Conservation (phyloP, 1,139 yeast genomes). For the Geotrichum phurueaensis region DNA sequence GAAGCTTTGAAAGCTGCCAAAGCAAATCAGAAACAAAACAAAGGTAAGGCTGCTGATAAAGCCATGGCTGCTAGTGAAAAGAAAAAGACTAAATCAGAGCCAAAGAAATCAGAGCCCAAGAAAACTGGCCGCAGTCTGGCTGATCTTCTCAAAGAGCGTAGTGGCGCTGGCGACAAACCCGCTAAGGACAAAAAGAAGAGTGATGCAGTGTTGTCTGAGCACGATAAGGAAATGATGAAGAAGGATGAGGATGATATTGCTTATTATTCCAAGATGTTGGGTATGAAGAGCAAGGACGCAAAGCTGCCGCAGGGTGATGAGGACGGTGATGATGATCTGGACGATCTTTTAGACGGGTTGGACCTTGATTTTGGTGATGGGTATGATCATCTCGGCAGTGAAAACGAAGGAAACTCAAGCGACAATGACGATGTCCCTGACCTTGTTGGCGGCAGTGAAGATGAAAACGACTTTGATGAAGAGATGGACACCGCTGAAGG, state of each 20-base stretch:
- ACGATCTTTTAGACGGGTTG: constrained; percentile 70
- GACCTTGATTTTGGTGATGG: constrained; percentile 51
- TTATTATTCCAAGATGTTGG: constrained; percentile 77
- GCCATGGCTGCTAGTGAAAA: constrained; percentile 36
- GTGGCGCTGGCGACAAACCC: background rate
- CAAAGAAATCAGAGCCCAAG: constrained; percentile 14
- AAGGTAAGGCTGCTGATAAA: constrained; percentile 21
- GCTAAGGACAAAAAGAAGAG: constrained; percentile 11
- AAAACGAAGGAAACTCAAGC: constrained; percentile 22
- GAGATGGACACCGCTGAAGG: constrained; percentile 1
- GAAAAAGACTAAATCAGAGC: constrained; percentile 20
- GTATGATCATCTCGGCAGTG: constrained; percentile 32
- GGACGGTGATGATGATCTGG: constrained; percentile 64
- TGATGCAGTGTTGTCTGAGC: constrained; percentile 9
- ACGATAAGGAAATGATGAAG: constrained; percentile 15
- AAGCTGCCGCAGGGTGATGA: constrained; percentile 31
- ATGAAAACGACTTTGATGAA: constrained; percentile 22
- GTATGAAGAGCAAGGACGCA: constrained; percentile 50
- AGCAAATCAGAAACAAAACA: constrained; percentile 18
- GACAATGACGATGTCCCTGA: constrained; percentile 21
- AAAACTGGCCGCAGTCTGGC: constrained; percentile 14
- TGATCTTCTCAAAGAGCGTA: constrained; percentile 12
- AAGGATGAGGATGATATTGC: constrained; percentile 71
- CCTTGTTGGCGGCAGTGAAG: constrained; percentile 10
- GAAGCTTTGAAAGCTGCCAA: constrained; percentile 43